These are phyloP conservation scores for Pleurotus pulmonarius DNA, from an alignment of 768 basidiomycete genomes.

Conservation along the genomic window DNA sequence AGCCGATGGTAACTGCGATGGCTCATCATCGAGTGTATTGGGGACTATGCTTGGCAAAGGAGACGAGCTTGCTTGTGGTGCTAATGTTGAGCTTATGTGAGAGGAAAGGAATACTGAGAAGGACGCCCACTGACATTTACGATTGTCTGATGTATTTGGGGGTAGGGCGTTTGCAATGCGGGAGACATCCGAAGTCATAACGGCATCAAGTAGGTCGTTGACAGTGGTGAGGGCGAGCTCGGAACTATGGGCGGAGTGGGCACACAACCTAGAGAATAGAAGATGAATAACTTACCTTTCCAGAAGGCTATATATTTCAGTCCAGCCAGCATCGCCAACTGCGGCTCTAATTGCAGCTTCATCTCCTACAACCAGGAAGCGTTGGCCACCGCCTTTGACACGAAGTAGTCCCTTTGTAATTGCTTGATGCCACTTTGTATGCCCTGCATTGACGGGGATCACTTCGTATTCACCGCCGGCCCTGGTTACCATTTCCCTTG, in stretches of 20 bases:
- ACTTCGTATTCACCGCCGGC: conserved; percentile 62
- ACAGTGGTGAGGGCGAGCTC: conserved; percentile 31
- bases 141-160: neutral
- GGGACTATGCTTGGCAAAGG: conserved; percentile 46
- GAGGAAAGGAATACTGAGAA: too few species aligned
- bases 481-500: conserved; percentile 50
- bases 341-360: conserved; percentile 40
- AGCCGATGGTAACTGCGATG: conserved; percentile 30
- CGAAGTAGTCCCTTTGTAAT: conserved; percentile 41
- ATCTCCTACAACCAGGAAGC: conserved; percentile 52
- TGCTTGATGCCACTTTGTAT: conserved; percentile 46
- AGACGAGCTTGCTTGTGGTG: conserved; percentile 10
- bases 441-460: conserved; percentile 50
- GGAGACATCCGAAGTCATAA: conserved; percentile 31
- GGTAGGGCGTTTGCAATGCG: conserved; percentile 3
- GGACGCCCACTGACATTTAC: conserved; percentile 3
- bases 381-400: conserved; percentile 38
- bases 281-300: conserved; percentile 35
- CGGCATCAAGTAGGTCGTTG: conserved; percentile 50
- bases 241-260: conserved; percentile 30
- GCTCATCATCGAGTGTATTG: conserved; percentile 51
- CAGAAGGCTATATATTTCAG: conserved; percentile 46
- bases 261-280: neutral
- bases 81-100: too few species aligned
- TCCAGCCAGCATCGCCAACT: conserved; percentile 54